Base-by-base conservation (phyloP, 2,329 filamentous ascomycete species). In the Pleochaeta shiraiana region DNA sequence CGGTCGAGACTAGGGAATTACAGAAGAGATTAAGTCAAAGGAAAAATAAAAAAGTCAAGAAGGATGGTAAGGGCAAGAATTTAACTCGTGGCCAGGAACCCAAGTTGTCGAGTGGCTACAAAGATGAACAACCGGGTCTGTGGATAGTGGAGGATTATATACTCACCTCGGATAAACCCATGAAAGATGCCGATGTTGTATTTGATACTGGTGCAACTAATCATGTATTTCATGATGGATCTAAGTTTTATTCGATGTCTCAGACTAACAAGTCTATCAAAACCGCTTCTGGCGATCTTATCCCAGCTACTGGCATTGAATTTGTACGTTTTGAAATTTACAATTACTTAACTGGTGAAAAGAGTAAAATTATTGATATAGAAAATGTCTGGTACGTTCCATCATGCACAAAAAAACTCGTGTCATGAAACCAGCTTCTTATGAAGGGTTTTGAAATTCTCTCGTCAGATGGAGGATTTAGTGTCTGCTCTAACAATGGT, bases 301-400 rank as follows among this genome's bases (percentile, higher is more conserved):
- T 28, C 11, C 24, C 37, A 31, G 39, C 50, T n/a, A 5, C 39
- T 7, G 60, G 24, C 21, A 26, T 63, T 21, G 28, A 39, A 4
- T 2, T 2, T 12, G 60, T 63, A 11, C 2, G 21, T 1, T 63
- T 63, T 31, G 19, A 14, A 30, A 39, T 63, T 26, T 45, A 24
- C 28, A 39, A 31, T 11, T 63, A 63, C 24, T 12, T 12, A 30
- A 11, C 12, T 43, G 24, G 19, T 9, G 14, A 45, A 30, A 30
- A 4, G 7, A 62, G 33, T 33, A 63, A 45, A 19, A 26, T 11
- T 26, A 63, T 63, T 6, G 19, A 16, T 6, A 63, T 63, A 11
- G 60, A 39, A 16, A 63, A 63, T 14, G 60, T 63, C 16, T 63
- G 33, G 24, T 63, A 63, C 45, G 37, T 63, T 45, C 60, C 37